Conservation (phyloP, 2,329 filamentous ascomycete genomes). For the Exophiala dermatitidis region DNA sequence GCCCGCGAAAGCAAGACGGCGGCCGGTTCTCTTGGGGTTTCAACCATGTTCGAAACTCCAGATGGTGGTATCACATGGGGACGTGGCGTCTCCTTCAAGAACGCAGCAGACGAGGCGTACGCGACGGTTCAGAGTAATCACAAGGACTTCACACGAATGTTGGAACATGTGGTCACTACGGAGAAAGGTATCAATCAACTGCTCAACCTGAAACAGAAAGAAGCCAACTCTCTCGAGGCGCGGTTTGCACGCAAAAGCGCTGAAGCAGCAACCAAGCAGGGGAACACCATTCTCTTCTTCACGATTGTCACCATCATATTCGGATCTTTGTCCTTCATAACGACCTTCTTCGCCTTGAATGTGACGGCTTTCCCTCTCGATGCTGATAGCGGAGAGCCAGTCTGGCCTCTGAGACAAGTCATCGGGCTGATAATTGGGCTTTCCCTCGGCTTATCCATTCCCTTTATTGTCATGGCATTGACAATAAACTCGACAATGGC, state of each 20-base stretch:
- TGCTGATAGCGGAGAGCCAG: neutral
- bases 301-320: slow-evolving; percentile 55
- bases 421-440: neutral
- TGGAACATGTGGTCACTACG: slow-evolving; percentile 54
- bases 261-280: slow-evolving; percentile 52
- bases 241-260: slow-evolving; percentile 48
- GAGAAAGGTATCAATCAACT: slow-evolving; percentile 56
- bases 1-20: slow-evolving; percentile 51
- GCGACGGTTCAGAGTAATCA: slow-evolving; percentile 40
- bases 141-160: slow-evolving; percentile 58
- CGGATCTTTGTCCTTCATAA: slow-evolving; percentile 50
- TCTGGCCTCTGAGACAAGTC: neutral
- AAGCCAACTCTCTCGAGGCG: slow-evolving; percentile 59
- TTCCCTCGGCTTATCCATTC: neutral
- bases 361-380: slow-evolving; percentile 42
- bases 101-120: neutral
- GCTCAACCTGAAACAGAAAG: slow-evolving; percentile 62
- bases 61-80: neutral
- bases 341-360: slow-evolving; percentile 51
- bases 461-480: neutral
- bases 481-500: neutral
- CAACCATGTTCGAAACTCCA: neutral
- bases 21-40: slow-evolving; percentile 22
- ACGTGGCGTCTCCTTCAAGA: neutral
- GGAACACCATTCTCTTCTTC: slow-evolving; percentile 52